Evolutionary conservation across 768 basidiomycete species (phyloP), one percentile per base, ranked within the genome.

Genomic region (Suillus clintonianus): DNA sequence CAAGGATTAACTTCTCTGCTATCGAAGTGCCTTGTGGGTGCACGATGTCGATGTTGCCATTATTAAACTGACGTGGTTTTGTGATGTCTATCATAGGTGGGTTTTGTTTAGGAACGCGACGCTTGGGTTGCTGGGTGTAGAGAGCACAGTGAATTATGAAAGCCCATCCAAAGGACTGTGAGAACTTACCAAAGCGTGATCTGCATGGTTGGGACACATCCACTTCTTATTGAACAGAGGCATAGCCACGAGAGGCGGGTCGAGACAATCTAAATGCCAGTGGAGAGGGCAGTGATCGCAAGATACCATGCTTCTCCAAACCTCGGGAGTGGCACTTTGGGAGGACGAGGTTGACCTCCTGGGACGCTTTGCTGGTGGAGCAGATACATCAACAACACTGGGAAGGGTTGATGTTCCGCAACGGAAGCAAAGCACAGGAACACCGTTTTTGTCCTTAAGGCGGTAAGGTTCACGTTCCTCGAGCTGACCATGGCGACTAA

Each of bases 161-260:
- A 56, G 24, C 5, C 34, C 2, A 56, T 24, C 36, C 15, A 39
- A 39, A 32, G 60, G 51, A 61, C 41, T 22, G 53, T 36, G 47
- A 55, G 41, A 58, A 81, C 94, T 77, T 73, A 97, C 96, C 64
- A 92, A 75, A 60, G 89, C 83, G 63, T 88, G 87, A 67, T 97
- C 95, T n/a, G 88, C 89, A 72, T 99, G 97, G 71, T 97, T 94
- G 9, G 97, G 97, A 76, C 97, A 99, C 95, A 97, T 97, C 96
- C 97, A 99, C 75, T 96, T 97, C 81, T 89, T 92, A 68, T 87
- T 87, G 63, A 90, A 87, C 14, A 90, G 84, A 4, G 97, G 97
- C 85, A 99, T 89, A 45, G 83, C 83, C 27, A 90, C 81, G 64
- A 97, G 79, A 9, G 97, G 97, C 17, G 97, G 97, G 69, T 94